phyloP scores from a whole-genome alignment of 495 filamentous ascomycete genomes.

The Aspergillus indologenus region DNA sequence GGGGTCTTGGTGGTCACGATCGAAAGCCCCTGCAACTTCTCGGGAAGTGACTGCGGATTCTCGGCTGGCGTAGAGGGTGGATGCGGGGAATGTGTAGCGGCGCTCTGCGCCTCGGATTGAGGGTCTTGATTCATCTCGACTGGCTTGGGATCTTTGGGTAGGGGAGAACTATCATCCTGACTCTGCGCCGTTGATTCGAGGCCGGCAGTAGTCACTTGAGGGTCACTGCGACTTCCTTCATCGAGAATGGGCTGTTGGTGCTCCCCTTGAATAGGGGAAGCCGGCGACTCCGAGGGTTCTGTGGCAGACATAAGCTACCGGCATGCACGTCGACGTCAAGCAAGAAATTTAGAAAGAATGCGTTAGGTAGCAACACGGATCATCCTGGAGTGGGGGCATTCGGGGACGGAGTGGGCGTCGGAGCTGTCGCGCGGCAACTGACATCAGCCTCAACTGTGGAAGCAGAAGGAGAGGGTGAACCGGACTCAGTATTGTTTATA shows the following conservation, averaged over 20 bases:
- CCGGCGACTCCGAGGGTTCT: constrained; percentile 26
- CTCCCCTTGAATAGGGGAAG: constrained; percentile 28
- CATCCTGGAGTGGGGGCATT: constrained; percentile 21
- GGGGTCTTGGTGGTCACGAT: constrained; percentile 25
- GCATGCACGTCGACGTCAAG: constrained; percentile 49
- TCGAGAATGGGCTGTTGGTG: constrained; percentile 20
- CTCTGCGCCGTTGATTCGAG: constrained; percentile 18
- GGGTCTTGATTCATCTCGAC: constrained; percentile 17
- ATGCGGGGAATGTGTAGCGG: constrained; percentile 4
- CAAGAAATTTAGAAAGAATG: constrained; percentile 52
- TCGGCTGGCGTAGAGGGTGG: constrained; percentile 9
- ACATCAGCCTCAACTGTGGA: neutral
- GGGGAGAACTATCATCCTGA: constrained; percentile 23
- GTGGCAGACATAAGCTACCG: constrained; percentile 41
- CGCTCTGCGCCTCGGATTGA: constrained; percentile 5
- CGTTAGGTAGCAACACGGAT: constrained; percentile 19
- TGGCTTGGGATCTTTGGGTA: neutral
- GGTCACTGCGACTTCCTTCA: constrained; percentile 18
- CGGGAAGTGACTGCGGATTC: constrained; percentile 26
- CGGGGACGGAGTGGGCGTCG: constrained; percentile 4
- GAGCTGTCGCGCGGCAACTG: constrained; percentile 4
- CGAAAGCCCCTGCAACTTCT: constrained; percentile 36
- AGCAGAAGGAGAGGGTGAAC: neutral
- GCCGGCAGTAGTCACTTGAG: constrained; percentile 19
- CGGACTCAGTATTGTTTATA: neutral